Conservation (phyloP, 2,329 filamentous ascomycete genomes). For the Pseudocercospora cruenta region DNA sequence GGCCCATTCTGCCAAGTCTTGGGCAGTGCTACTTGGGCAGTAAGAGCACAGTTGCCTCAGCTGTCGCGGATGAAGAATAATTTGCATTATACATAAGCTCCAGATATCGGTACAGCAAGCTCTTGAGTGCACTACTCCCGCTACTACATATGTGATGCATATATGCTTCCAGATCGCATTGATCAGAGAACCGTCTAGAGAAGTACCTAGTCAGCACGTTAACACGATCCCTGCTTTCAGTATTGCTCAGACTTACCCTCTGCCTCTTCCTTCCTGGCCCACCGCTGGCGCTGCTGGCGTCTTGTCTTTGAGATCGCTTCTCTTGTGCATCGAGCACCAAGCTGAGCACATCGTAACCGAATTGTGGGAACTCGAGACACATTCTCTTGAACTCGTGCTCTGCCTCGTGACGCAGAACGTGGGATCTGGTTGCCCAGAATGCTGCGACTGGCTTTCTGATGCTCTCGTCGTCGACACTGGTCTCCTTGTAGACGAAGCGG, state of each 20-base stretch:
- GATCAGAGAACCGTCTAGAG: background rate
- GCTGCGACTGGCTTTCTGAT: constrained; percentile 84
- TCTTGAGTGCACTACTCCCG: background rate
- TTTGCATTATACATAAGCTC: constrained; percentile 2
- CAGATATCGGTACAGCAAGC: background rate
- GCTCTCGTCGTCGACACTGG: constrained; percentile 66
- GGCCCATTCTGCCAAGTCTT: background rate
- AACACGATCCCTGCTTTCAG: background rate
- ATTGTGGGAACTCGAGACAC: constrained; percentile 88
- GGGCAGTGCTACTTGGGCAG: background rate
- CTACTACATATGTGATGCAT: constrained; percentile 1
- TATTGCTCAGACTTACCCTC: constrained; percentile 29
- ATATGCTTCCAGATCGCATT: background rate
- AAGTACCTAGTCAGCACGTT: background rate
- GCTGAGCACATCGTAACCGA: constrained; percentile 88
- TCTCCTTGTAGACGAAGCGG: constrained; percentile 84
- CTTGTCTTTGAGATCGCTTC: constrained; percentile 45
- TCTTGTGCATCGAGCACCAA: constrained; percentile 58
- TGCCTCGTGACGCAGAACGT: constrained; percentile 81
- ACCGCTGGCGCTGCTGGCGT: constrained; percentile 41
- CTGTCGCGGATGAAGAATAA: background rate
- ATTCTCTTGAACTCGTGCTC: constrained; percentile 82
- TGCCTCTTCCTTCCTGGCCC: constrained; percentile 43
- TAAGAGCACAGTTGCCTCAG: no score
- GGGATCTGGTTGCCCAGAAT: constrained; percentile 83